Evolutionary conservation across 169 alveolate species (phyloP).

Genomic region (Ichthyophthirius multifiliis): DNA sequence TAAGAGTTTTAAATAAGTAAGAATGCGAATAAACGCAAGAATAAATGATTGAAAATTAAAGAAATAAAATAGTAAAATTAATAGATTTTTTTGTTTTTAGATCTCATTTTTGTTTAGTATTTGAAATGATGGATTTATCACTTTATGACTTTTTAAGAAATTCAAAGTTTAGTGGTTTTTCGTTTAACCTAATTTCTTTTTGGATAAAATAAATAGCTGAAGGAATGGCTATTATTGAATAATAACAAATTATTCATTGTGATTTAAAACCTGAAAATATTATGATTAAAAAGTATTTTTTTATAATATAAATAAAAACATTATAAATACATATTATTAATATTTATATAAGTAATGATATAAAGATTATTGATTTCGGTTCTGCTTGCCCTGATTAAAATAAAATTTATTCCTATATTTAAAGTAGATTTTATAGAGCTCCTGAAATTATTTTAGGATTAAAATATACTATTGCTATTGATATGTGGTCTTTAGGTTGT

Average conservation of each 20-base stretch:
- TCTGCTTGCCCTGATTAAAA: slow-evolving; percentile 47
- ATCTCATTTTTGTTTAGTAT: slow-evolving; percentile 69
- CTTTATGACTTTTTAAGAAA: slow-evolving; percentile 52
- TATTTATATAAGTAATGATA: not conserved
- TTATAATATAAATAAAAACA: not conserved
- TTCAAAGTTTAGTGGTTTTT: slow-evolving; percentile 18
- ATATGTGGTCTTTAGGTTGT: slow-evolving; percentile 76
- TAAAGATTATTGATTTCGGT: slow-evolving; percentile 70
- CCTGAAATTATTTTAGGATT: slow-evolving; percentile 57
- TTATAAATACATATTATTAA: not conserved
- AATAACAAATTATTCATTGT: slow-evolving; percentile 36
- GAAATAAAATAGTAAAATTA: slow-evolving; percentile 44
- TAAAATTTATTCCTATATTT: slow-evolving; percentile 56
- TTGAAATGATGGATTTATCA: slow-evolving; percentile 52
- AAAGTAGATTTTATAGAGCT: slow-evolving; percentile 41
- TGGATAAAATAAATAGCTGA: slow-evolving; percentile 8
- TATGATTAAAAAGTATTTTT: not conserved
- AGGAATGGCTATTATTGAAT: slow-evolving; percentile 30
- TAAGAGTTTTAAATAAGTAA: slow-evolving; percentile 40
- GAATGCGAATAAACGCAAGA: not conserved
- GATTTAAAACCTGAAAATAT: slow-evolving; percentile 48
- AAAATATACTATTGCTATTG: slow-evolving; percentile 51
- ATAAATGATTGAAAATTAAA: not conserved
- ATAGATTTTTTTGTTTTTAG: slow-evolving; percentile 56
- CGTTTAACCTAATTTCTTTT: slow-evolving; percentile 13